Percentiles rank a stretch among this genome's conserved stretches.
Evolutionary conservation across 1,284 basidiomycete genomes (phyloP).

Genomic region (Volvariella surrecta): DNA sequence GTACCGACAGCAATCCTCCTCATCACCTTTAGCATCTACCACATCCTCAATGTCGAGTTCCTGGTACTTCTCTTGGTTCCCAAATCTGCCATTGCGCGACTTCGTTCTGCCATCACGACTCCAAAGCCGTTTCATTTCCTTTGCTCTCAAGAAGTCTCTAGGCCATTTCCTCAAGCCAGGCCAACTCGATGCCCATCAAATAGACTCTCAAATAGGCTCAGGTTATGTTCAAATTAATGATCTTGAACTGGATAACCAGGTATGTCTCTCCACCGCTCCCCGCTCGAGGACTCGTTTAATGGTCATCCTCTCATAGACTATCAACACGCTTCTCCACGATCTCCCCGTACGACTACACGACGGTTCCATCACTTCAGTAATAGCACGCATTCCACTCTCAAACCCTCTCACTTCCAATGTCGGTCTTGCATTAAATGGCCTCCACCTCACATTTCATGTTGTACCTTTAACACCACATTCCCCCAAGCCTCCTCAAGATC

Average conservation of each 20-base stretch:
- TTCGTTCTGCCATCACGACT: slow-evolving; percentile 75
- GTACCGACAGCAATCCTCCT: too few relatives aligned
- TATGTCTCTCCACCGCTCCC: slow-evolving; percentile 28
- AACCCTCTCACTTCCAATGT: slow-evolving; percentile 66
- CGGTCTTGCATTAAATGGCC: slow-evolving; percentile 55
- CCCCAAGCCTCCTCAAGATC: slow-evolving; percentile 24
- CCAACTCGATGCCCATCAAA: slow-evolving; percentile 79
- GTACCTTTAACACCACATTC: slow-evolving; percentile 20
- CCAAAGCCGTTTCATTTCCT: slow-evolving; percentile 86
- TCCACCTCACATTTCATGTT: slow-evolving; percentile 55
- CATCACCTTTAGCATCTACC: too few relatives aligned
- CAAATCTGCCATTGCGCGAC: slow-evolving; percentile 51
- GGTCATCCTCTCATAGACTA: slow-evolving; percentile 45
- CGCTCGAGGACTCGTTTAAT: slow-evolving; percentile 8
- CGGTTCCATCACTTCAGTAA: slow-evolving; percentile 68
- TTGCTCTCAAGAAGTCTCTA: slow-evolving; percentile 75
- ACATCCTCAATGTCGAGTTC: slow-evolving; percentile 20
- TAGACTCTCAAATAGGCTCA: slow-evolving; percentile 88
- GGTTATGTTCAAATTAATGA: slow-evolving; percentile 84
- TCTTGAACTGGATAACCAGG: slow-evolving; percentile 72
- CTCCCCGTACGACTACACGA: slow-evolving; percentile 64
- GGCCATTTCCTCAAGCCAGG: slow-evolving; percentile 85
- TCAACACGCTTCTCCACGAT: slow-evolving; percentile 65
- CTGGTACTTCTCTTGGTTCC: slow-evolving; percentile 50
- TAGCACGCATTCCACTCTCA: slow-evolving; percentile 70